Evolutionary conservation across 164 flowering plant genomes (phyloP).

Genomic region (Vitis amurensis): DNA sequence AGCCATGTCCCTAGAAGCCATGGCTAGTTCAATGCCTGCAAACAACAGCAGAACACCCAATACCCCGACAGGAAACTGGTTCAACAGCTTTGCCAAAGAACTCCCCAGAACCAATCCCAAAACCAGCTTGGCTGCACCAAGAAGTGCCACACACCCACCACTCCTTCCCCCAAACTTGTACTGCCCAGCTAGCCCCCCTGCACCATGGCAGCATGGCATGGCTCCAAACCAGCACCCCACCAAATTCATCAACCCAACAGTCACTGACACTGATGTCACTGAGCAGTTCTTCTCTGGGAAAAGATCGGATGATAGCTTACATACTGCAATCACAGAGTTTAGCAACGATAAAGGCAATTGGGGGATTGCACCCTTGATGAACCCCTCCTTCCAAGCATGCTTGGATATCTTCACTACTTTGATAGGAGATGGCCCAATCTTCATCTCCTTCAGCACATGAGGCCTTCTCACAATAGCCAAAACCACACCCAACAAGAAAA

Average conservation of each 20-base stretch:
- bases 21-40: conserved; percentile 82
- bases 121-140: conserved; percentile 64
- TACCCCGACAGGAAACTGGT: conserved; percentile 72
- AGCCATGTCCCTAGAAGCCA: conserved; percentile 73
- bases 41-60: conserved; percentile 78
- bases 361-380: conserved; percentile 72
- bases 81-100: conserved; percentile 56
- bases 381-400: conserved; percentile 70
- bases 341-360: conserved; percentile 68
- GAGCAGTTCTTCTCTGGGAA: conserved; percentile 64
- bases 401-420: conserved; percentile 42
- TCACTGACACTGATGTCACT: conserved; percentile 52
- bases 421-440: conserved; percentile 58
- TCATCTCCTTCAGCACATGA: conserved; percentile 32
- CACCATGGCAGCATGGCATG: conserved; percentile 87
- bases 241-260: conserved; percentile 75
- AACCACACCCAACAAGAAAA: conserved; percentile 63
- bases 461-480: conserved; percentile 63
- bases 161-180: conserved; percentile 87
- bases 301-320: conserved; percentile 63
- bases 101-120: conserved; percentile 69
- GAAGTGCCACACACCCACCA: conserved; percentile 75
- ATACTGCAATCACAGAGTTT: conserved; percentile 75
- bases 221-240: conserved; percentile 90
- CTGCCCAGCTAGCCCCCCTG: conserved; percentile 88